Base-by-base conservation (phyloP, 176 grass and related monocot genomes). In the Juncus effusus region DNA sequence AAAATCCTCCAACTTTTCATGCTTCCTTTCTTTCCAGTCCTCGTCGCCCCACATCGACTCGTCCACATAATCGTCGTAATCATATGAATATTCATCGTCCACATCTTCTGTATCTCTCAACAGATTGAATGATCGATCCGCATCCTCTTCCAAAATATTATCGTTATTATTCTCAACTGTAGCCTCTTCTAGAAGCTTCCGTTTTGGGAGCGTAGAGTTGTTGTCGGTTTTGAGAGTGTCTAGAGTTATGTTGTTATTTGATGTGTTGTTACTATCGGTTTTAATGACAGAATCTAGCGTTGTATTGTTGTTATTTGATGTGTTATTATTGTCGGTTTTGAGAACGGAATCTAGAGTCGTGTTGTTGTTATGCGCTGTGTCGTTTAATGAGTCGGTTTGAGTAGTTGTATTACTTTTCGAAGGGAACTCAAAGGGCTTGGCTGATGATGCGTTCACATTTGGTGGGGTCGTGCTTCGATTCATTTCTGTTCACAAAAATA, bases 31-130 rank as follows among this genome's bases (percentile, higher is more conserved):
- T 63, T 55, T 97, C 88, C 87, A 97, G 56, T 92, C 88, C 78
- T 97, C 94, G 41, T 97, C 85, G 42, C 94, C 93, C 94, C 94
- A 97, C 82, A 84, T 84, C 13, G 76, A 64, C 41, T 84, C 82
- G 55, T 84, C 82, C 54, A 84, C 76, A 64, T 84, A 84, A 62
- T 84, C 82, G 60, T 79, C 82, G 51, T 84, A 84, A 59, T 84
- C 76, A 52, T 84, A 84, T 16, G 61, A 69, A 74, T 84, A 84
- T 14, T 84, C 82, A 60, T 84, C 82, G 40, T 59, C 63, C 51
- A 84, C 51, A 41, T 76, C 76, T 49, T 84, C 82, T 4, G 52
- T 40, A 64, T 84, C 64, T 58, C 85, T 74, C 52, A 97, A 92
- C 60, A 97, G 61, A 73, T 89, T 81, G 83, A 97, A 97, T 72